These are phyloP conservation scores for Pleurotus tuber-regium DNA, from an alignment of 768 basidiomycete genomes.

Conservation along the genomic window DNA sequence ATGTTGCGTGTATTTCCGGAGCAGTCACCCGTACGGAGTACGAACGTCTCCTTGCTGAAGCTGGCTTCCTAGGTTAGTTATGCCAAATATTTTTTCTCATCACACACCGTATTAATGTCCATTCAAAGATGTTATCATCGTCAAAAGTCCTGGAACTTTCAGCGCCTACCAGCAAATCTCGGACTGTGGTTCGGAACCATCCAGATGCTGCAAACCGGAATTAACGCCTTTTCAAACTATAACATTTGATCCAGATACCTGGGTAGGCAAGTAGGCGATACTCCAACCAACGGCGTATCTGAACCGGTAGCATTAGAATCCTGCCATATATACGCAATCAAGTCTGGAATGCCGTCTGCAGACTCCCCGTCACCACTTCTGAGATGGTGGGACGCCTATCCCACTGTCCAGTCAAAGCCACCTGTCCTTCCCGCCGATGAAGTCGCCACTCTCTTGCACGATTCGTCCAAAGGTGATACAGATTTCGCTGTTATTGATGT, in stretches of 20 bases:
- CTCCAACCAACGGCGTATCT: neutral
- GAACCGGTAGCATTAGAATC: constrained; percentile 30
- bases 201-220: constrained; percentile 16
- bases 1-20: constrained; percentile 47
- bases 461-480: constrained; percentile 11
- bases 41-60: constrained; percentile 29
- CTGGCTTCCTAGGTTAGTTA: constrained; percentile 41
- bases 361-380: constrained; percentile 25
- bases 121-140: constrained; percentile 36
- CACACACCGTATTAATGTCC: neutral
- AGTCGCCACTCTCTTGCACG: constrained; percentile 33
- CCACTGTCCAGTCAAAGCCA: constrained; percentile 31
- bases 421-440: constrained; percentile 31
- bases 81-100: neutral
- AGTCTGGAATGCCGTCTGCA: constrained; percentile 18
- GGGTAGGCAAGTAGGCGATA: constrained; percentile 34
- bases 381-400: constrained; percentile 57
- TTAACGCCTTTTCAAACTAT: constrained; percentile 8
- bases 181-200: no score
- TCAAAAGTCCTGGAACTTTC: constrained; percentile 40
- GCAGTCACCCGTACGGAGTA: constrained; percentile 40
- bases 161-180: constrained; percentile 32
- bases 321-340: constrained; percentile 46
- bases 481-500: constrained; percentile 49
- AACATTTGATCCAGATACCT: constrained; percentile 39